Base-by-base conservation (phyloP, 2,329 filamentous ascomycete species). In the Talaromyces sp. region DNA sequence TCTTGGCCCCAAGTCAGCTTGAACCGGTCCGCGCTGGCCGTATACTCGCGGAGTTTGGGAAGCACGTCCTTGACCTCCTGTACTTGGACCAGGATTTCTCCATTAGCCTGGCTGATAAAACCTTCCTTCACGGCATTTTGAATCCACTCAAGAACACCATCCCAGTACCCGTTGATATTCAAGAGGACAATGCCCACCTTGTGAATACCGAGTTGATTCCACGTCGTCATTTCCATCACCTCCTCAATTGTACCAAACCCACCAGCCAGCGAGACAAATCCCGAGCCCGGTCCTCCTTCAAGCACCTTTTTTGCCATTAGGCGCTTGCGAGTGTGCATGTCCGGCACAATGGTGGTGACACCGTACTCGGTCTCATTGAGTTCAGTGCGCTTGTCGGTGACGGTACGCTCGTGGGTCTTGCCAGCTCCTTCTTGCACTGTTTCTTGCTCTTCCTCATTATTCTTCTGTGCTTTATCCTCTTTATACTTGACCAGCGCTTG, bases 191-290 rank as follows among this genome's bases (percentile, higher is more conserved):
- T 87, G 3, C 89, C 90, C 55, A 83, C 81, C 67, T 82, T 82
- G 76, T 97, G 94, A 65, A 99, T 97, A 0, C 94, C 93, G 55
- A 99, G 78, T 79, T 97, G 94, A 75, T 97, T 97, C 92, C 94
- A 99, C 3, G 78, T 80, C 31, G 96, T 92, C 72, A 99, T 83
- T 81, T 99, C 94, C 81, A 97, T 92, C 62, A 97, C 81, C 80
- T 99, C 94, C 79, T 99, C 94, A 72, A 97, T 83, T 2, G 94
- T 99, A 21, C 94, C 94, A 75, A 93, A 99, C 0, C 94, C 94
- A 50, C 93, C 93, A 59, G 85, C 86, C 61, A 99, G 79, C 29
- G 92, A 92, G 46, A 99, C 86, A 77, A 99, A 99, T 12, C 93
- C 93, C 60, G 86, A 88, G 0, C 93, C 93, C 0, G 88, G 86